Evolutionary conservation across 805 yeast species (phyloP), one percentile per base, ranked within the genome.

Genomic region (Nakazawaea sp.): DNA sequence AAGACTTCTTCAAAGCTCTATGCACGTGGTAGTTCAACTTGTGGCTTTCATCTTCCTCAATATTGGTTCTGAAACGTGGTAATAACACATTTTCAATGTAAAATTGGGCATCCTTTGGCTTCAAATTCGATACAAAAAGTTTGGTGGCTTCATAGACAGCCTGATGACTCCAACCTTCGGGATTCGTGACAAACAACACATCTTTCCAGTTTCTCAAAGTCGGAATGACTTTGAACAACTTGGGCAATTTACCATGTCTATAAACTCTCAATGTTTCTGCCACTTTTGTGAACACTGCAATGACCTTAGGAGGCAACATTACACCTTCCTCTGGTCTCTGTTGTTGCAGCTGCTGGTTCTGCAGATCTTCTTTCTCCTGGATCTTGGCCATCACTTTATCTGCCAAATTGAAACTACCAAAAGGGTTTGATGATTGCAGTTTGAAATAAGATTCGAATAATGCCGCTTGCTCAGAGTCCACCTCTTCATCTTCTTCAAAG

Each of bases 241-340:
- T 89, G n/a, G 98, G 98, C 36, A 92, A 69, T 59, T 89, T 89
- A 34, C 98, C 99, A 52, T 92, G 95, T 27, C 89, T 82, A 76
- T 94, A 92, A 4, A 94, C 78, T 16, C 87, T 72, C 42, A 92
- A 67, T 36, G 90, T 79, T 47, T 78, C 79, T 7, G 97, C 97
- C 32, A 92, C 90, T 53, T 86, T 86, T 33, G 86, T 81, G 57
- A 90, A 92, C 1, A 96, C 97, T 45, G 84, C 88, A 51, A 92
- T 88, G 39, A 92, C 97, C 57, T 92, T 89, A 41, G 96, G 96
- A 5, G 99, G 98, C 42, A 92, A 69, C 48, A 83, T 70, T 4
- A 90, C 96, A 36, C 81, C 86, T 49, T 86, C 90, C 16, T 56
- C 63, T 12, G 70, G 75, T 57, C 64, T 68, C 48, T 56, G 58